Evolutionary conservation across 2,329 filamentous ascomycete species (phyloP).

Genomic region (Stemphylium vesicarium): DNA sequence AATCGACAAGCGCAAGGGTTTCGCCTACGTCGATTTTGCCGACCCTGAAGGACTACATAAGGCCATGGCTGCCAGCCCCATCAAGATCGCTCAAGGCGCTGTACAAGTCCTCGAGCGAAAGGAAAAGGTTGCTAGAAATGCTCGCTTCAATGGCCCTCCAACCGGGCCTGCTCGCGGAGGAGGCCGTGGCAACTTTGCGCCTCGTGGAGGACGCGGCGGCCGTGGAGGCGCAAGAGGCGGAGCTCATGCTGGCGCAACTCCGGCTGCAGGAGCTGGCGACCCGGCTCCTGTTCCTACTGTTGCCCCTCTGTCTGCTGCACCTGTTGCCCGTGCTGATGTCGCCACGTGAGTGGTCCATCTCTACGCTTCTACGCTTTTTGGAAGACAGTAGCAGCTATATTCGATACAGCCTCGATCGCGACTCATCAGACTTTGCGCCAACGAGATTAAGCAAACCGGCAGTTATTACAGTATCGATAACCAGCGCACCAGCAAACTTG

Average conservation of each 20-base stretch:
- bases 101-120: slow-evolving; percentile 88
- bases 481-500: too few species aligned
- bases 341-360: slow-evolving; percentile 4
- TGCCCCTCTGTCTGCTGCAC: slow-evolving; percentile 13
- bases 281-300: slow-evolving; percentile 15
- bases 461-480: neutral
- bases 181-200: slow-evolving; percentile 40
- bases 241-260: slow-evolving; percentile 22
- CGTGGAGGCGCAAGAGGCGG: slow-evolving; percentile 44
- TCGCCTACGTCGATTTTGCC: slow-evolving; percentile 89
- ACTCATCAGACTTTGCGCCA: too few species aligned
- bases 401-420: neutral
- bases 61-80: slow-evolving; percentile 80
- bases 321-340: slow-evolving; percentile 14
- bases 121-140: slow-evolving; percentile 54
- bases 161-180: slow-evolving; percentile 39
- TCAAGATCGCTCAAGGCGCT: slow-evolving; percentile 81
- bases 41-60: slow-evolving; percentile 74
- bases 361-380: neutral
- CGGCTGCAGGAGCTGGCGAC: slow-evolving; percentile 13
- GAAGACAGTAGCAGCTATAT: neutral
- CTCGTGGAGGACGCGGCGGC: slow-evolving; percentile 45
- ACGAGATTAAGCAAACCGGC: neutral
- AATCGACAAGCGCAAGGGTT: slow-evolving; percentile 93
- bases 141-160: slow-evolving; percentile 38